Percentiles rank a stretch among this genome's conserved stretches.
Conservation (phyloP, 495 filamentous ascomycete genomes). For the Penicillium cinerascens region DNA sequence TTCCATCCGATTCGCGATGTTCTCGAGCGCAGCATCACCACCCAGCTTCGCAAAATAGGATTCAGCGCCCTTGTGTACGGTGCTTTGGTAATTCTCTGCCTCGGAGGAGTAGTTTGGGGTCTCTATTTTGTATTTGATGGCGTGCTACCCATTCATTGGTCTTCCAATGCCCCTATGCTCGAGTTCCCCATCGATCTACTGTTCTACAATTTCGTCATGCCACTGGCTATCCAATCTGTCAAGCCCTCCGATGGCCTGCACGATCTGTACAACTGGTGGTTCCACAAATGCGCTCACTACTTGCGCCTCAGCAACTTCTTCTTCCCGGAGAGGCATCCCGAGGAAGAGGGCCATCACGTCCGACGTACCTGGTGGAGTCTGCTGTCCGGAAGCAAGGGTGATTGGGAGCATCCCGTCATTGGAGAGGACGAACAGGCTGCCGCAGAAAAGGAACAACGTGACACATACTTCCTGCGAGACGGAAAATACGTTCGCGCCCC, state of each 20-base stretch:
- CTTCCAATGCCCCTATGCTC: slow-evolving; percentile 81
- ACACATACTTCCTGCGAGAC: slow-evolving; percentile 59
- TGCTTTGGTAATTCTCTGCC: slow-evolving; percentile 83
- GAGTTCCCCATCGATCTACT: slow-evolving; percentile 94
- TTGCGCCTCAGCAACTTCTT: slow-evolving; percentile 88
- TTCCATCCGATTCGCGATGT: slow-evolving; percentile 98
- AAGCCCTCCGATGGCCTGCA: slow-evolving; percentile 81
- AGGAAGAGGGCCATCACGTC: slow-evolving; percentile 75
- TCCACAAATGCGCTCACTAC: slow-evolving; percentile 75
- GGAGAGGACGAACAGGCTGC: slow-evolving; percentile 32
- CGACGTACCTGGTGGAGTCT: slow-evolving; percentile 52
- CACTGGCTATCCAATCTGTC: slow-evolving; percentile 73
- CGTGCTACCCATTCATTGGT: slow-evolving; percentile 89
- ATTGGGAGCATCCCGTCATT: slow-evolving; percentile 46
- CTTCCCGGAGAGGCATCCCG: slow-evolving; percentile 73
- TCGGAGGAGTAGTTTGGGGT: slow-evolving; percentile 96
- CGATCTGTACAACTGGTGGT: slow-evolving; percentile 92
- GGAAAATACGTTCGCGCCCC: slow-evolving; percentile 89
- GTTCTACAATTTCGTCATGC: slow-evolving; percentile 95
- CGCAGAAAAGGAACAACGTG: slow-evolving; percentile 33
- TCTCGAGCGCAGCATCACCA: slow-evolving; percentile 85
- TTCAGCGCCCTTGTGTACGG: slow-evolving; percentile 97
- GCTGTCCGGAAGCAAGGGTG: slow-evolving; percentile 45
- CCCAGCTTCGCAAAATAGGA: slow-evolving; percentile 91
- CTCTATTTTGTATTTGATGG: slow-evolving; percentile 60